phyloP scores from a whole-genome alignment of 164 flowering plant species.

The Platanus orientalis region DNA sequence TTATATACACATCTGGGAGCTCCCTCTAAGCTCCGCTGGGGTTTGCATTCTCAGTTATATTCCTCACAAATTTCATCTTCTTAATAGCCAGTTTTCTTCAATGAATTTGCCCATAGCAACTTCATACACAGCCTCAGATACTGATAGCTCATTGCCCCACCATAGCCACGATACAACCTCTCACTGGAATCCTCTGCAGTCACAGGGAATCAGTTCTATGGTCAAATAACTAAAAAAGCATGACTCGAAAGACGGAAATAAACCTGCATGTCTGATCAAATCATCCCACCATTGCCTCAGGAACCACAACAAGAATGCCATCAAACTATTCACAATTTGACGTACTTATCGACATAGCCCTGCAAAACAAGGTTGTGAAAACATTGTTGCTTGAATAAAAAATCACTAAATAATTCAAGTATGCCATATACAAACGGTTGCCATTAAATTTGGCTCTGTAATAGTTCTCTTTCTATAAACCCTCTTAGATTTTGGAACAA shows the following conservation, averaged over 20 bases:
- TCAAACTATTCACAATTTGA: conserved; percentile 59
- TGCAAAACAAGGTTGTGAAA: background rate
- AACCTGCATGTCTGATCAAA: background rate
- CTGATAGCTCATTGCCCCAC: background rate
- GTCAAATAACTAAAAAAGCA: background rate
- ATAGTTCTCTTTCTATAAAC: background rate
- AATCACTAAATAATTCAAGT: background rate
- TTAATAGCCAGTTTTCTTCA: background rate
- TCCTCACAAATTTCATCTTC: conserved; percentile 1
- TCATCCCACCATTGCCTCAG: conserved; percentile 8
- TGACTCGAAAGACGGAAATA: conserved; percentile 1
- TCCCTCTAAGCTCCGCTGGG: conserved; percentile 7
- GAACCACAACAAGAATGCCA: background rate
- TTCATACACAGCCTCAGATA: background rate
- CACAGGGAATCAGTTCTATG: background rate
- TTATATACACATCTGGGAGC: conserved; percentile 23
- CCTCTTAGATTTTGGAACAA: background rate
- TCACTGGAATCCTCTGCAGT: background rate
- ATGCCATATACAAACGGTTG: too few species aligned
- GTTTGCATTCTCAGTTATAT: conserved; percentile 10
- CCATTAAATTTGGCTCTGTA: too few species aligned
- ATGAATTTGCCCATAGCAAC: background rate
- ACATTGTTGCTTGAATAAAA: background rate
- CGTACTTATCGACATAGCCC: too few species aligned
- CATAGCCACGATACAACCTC: too few species aligned